These are phyloP conservation scores for Polysphondylium violaceum DNA, from an alignment of 78 protist genomes.

Conservation along the genomic window DNA sequence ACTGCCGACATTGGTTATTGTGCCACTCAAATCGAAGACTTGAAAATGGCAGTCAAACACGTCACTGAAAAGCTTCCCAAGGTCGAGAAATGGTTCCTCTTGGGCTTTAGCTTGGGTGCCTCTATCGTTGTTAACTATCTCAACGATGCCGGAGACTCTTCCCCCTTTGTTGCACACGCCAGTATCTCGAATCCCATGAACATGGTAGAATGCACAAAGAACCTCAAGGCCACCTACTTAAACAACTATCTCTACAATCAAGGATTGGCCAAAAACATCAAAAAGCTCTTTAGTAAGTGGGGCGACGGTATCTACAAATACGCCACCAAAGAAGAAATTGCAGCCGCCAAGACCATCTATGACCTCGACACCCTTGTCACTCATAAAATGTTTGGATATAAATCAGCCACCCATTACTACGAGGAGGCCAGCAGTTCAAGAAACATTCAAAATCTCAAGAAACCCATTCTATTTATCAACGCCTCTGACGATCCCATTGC, in stretches of 20 bases:
- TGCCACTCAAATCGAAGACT: constrained; percentile 45
- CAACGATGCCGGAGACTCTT: background rate
- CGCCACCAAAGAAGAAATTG: constrained; percentile 20
- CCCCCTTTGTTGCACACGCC: constrained; percentile 24
- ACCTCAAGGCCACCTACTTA: constrained; percentile 9
- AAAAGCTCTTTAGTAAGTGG: constrained; percentile 9
- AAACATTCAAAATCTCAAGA: background rate
- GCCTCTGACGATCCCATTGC: constrained; percentile 62
- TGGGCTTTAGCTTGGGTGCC: constrained; percentile 56
- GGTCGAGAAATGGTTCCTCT: constrained; percentile 11
- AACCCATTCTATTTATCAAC: constrained; percentile 56
- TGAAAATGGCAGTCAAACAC: background rate
- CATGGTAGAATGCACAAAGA: constrained; percentile 38
- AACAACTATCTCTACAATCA: constrained; percentile 21
- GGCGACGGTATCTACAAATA: constrained; percentile 39
- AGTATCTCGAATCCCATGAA: constrained; percentile 66
- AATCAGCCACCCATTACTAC: constrained; percentile 31
- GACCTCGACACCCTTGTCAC: constrained; percentile 42
- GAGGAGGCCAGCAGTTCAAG: constrained; percentile 4
- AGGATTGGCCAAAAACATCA: constrained; percentile 38
- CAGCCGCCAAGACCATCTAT: constrained; percentile 1
- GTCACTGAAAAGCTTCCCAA: constrained; percentile 19
- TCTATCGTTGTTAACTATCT: constrained; percentile 34
- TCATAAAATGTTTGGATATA: constrained; percentile 34
- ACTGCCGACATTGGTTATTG: constrained; percentile 46